Conservation (phyloP, 129 eudicot genomes). For the Escallonia herrerae region DNA sequence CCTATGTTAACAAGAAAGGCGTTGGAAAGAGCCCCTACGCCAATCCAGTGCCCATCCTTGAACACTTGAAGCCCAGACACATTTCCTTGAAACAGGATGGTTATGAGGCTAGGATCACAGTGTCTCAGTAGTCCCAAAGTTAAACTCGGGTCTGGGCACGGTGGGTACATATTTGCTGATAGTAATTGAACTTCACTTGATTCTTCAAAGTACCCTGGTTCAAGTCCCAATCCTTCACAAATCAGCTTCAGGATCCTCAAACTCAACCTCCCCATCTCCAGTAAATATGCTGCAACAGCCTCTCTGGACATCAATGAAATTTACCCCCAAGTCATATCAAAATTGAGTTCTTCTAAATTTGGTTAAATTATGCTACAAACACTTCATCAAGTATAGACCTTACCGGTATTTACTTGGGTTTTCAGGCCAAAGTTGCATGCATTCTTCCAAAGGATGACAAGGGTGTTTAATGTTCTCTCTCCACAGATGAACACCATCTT, state of each 20-base stretch:
- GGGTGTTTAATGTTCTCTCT: conserved; percentile 66
- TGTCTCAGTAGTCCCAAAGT: conserved; percentile 56
- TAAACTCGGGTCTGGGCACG: conserved; percentile 78
- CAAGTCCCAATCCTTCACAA: conserved; percentile 63
- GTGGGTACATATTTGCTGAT: conserved; percentile 53
- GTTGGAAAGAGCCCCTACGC: conserved; percentile 45
- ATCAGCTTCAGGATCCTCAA: conserved; percentile 48
- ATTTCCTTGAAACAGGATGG: conserved; percentile 36
- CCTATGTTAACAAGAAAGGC: conserved; percentile 65
- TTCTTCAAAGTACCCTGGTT: conserved; percentile 32
- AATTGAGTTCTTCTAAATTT: too few species aligned
- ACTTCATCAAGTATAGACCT: background rate
- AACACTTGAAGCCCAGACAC: conserved; percentile 56
- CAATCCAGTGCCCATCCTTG: conserved; percentile 54
- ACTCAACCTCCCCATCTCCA: conserved; percentile 41
- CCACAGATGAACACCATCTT: conserved; percentile 69
- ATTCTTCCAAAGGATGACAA: conserved; percentile 57
- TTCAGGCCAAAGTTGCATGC: conserved; percentile 51
- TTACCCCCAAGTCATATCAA: background rate
- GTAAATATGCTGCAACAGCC: conserved; percentile 32
- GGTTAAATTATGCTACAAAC: too few species aligned
- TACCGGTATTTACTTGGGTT: conserved; percentile 56
- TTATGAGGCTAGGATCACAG: conserved; percentile 51
- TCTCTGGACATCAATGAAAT: conserved; percentile 28
- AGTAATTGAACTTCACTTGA: conserved; percentile 46